Evolutionary conservation across 768 basidiomycete genomes (phyloP), one percentile per base, ranked within the genome.

Genomic region (Kwoniella sp.): DNA sequence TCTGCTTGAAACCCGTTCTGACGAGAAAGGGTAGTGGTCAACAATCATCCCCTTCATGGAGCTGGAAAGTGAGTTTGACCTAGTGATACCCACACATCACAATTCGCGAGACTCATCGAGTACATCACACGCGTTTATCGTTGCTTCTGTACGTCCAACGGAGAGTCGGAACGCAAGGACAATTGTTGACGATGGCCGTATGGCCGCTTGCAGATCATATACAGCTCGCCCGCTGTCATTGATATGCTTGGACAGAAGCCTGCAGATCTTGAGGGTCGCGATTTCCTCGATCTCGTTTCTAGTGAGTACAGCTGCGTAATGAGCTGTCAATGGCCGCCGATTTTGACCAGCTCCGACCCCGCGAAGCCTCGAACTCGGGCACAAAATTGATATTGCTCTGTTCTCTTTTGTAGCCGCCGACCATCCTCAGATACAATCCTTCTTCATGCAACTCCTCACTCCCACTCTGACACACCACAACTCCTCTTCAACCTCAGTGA

Each of bases 231-330:
- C 1, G 69, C 71, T 17, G 71, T 64, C 0, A 58, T 50, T 8
- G 79, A 77, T n/a, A 71, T 78, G 68, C 49, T 78, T 9, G 73
- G 73, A 33, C 71, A 75, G 49, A 76, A 73, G 58, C 58, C 70
- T 13, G 58, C 67, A 22, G 74, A 74, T 7, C 57, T 78, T 8
- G 77, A 78, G 54, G 74, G 74, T 2, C 60, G 66, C 4, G 79
- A 80, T 50, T 78, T 77, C 60, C 61, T 77, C 7, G 76, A 80
- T 19, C 46, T 78, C 3, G 72, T 79, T 24, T 76, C 64, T 65
- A 53, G 77, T 78, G 33, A 25, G 72, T 74, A 24, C 48, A 50
- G 46, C 40, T 57, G n/a, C n/a, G n/a, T n/a, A n/a, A n/a, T n/a
- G n/a, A n/a, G n/a, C n/a, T n/a, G n/a, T n/a, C n/a, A n/a, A n/a